Conservation (phyloP, 805 yeast species). For the Ogataea pini region DNA sequence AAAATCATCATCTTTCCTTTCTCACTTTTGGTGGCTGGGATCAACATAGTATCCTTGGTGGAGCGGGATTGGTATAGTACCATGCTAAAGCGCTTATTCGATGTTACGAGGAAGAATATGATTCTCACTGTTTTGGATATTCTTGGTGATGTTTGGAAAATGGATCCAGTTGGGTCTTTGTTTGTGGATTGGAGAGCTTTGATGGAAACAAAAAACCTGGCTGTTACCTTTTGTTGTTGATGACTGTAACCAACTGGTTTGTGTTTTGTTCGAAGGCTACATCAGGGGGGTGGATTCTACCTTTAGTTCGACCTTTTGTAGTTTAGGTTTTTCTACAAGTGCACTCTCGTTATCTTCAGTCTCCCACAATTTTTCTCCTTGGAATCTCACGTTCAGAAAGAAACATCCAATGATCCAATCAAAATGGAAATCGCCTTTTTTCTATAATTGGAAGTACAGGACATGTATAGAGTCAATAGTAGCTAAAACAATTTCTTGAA, state of each 20-base stretch:
- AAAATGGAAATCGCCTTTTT: slow-evolving; percentile 29
- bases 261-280: slow-evolving; percentile 11
- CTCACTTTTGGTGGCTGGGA: slow-evolving; percentile 18
- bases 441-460: slow-evolving; percentile 29
- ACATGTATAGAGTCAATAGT: slow-evolving; percentile 33
- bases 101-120: slow-evolving; percentile 4
- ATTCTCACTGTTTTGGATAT: slow-evolving; percentile 8
- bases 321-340: too few relatives aligned
- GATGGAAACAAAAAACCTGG: background rate
- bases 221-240: slow-evolving; percentile 8
- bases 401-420: slow-evolving; percentile 22
- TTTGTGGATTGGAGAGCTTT: slow-evolving; percentile 18
- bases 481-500: slow-evolving; percentile 25
- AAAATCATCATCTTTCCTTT: slow-evolving; percentile 6
- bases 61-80: slow-evolving; percentile 9
- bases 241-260: background rate
- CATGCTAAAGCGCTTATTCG: slow-evolving; percentile 3
- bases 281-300: too few relatives aligned
- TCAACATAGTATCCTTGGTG: slow-evolving; percentile 12
- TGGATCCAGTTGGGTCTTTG: slow-evolving; percentile 11
- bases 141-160: slow-evolving; percentile 14
- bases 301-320: too few relatives aligned
- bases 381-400: too few relatives aligned
- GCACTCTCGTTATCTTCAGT: too few relatives aligned
- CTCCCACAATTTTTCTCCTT: too few relatives aligned